phyloP scores from a whole-genome alignment of 495 filamentous ascomycete genomes.

The Cercophora scortea region DNA sequence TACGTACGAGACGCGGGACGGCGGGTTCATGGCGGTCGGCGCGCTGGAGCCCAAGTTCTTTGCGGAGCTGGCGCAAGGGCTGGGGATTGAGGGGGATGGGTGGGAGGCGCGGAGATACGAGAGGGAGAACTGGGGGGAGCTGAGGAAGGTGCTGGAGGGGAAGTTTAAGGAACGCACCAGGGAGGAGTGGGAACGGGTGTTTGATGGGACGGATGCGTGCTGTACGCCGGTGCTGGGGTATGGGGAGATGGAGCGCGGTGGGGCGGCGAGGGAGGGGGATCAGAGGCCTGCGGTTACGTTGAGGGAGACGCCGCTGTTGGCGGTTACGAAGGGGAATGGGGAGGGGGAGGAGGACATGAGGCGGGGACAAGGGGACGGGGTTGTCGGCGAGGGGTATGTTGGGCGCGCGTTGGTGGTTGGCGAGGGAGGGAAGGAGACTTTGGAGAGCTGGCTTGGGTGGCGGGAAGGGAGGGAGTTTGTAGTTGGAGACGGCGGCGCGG shows the following conservation, averaged over 20 bases:
- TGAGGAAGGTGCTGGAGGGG: slow-evolving; percentile 51
- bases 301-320: slow-evolving; percentile 52
- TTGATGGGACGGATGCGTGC: slow-evolving; percentile 87
- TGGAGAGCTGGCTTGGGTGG: slow-evolving; percentile 77
- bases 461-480: slow-evolving; percentile 60
- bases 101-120: slow-evolving; percentile 51
- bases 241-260: slow-evolving; percentile 54
- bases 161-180: slow-evolving; percentile 69
- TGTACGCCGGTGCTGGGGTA: slow-evolving; percentile 78
- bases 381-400: slow-evolving; percentile 55
- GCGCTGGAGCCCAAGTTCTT: slow-evolving; percentile 87
- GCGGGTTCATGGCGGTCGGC: slow-evolving; percentile 80
- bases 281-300: slow-evolving; percentile 70
- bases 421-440: slow-evolving; percentile 58
- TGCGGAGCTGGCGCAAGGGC: slow-evolving; percentile 51
- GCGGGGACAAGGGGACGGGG: slow-evolving; percentile 40
- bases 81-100: slow-evolving; percentile 45
- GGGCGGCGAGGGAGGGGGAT: slow-evolving; percentile 51
- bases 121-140: slow-evolving; percentile 53
- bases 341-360: slow-evolving; percentile 10
- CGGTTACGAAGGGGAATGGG: slow-evolving; percentile 31
- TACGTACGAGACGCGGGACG: slow-evolving; percentile 77
- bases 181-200: slow-evolving; percentile 74
- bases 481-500: slow-evolving; percentile 42
- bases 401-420: slow-evolving; percentile 54